Evolutionary conservation across 805 yeast genomes (phyloP).

Genomic region (Kuraishia piskuri): DNA sequence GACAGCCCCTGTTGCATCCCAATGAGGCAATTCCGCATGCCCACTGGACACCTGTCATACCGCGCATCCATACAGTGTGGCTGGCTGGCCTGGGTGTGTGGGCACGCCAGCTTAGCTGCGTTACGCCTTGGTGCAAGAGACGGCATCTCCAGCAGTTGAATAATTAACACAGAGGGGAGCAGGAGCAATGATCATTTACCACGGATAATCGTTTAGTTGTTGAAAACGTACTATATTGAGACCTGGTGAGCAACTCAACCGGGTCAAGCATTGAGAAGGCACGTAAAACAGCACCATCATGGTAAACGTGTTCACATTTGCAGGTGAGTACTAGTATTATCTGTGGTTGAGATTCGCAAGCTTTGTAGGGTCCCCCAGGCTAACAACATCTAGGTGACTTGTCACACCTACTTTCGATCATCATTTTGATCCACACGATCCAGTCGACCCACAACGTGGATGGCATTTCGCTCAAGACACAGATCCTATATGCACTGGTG

Average conservation of each 20-base stretch:
- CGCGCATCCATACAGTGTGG: background rate
- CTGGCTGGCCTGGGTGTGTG: background rate
- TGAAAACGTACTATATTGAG: no score
- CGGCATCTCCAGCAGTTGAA: background rate
- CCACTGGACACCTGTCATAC: background rate
- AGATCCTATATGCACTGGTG: constrained; percentile 66
- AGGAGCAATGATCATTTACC: no score
- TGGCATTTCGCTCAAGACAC: constrained; percentile 89
- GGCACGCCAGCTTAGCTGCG: no score
- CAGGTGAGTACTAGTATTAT: constrained; percentile 7
- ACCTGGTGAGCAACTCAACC: no score
- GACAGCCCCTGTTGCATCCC: background rate
- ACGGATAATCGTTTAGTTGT: no score
- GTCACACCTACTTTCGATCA: constrained; percentile 73
- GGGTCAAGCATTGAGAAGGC: background rate
- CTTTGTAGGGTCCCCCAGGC: constrained; percentile 5
- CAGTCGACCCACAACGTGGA: constrained; percentile 53
- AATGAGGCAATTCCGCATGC: no score
- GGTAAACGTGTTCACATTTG: constrained; percentile 34
- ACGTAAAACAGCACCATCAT: constrained; percentile 6
- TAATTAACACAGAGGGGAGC: background rate
- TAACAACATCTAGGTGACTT: constrained; percentile 47
- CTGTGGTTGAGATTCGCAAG: background rate
- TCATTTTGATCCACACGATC: constrained; percentile 69
- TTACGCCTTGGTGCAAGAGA: no score